A percentile compares a stretch with the other conserved stretches of the same genome.
Evolutionary conservation across 192 early-diverging fungal species (phyloP).

Genomic region (Coemansia guatemalensis): DNA sequence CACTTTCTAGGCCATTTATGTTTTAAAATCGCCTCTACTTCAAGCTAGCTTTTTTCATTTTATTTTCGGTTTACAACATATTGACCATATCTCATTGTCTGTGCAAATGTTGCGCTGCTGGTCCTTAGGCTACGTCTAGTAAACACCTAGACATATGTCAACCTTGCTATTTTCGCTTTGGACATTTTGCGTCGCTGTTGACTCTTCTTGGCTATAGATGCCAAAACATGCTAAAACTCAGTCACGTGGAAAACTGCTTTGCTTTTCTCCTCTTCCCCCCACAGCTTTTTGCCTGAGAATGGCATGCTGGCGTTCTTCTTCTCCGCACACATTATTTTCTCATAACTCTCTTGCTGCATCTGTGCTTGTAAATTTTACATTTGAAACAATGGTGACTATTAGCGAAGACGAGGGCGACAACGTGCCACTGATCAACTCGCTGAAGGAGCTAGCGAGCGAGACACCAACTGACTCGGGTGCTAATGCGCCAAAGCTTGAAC

Average conservation of each 20-base stretch:
- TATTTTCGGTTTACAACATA: neutral
- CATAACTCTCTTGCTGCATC: neutral
- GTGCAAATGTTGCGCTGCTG: neutral
- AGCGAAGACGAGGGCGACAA: slow-evolving; percentile 40
- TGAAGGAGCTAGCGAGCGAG: slow-evolving; percentile 17
- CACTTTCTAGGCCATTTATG: slow-evolving; percentile 10
- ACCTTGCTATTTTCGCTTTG: too few relatives aligned
- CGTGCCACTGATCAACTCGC: slow-evolving; percentile 27
- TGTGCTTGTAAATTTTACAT: neutral
- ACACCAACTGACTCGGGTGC: neutral
- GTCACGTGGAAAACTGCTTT: neutral
- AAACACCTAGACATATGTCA: too few relatives aligned
- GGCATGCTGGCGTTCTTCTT: neutral
- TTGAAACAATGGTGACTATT: slow-evolving; percentile 30
- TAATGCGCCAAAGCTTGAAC: slow-evolving; percentile 34
- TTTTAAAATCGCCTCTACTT: neutral
- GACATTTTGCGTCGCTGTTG: too few relatives aligned
- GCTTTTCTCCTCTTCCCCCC: neutral
- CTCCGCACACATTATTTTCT: neutral
- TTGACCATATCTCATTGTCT: neutral
- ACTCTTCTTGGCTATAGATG: too few relatives aligned
- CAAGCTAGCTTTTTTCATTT: neutral
- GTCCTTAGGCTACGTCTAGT: neutral
- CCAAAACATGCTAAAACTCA: too few relatives aligned
- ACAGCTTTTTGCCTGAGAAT: neutral